Percentiles rank a stretch among this genome's conserved stretches.
Conservation (phyloP, 306 rosid species). For the Senna siamea region DNA sequence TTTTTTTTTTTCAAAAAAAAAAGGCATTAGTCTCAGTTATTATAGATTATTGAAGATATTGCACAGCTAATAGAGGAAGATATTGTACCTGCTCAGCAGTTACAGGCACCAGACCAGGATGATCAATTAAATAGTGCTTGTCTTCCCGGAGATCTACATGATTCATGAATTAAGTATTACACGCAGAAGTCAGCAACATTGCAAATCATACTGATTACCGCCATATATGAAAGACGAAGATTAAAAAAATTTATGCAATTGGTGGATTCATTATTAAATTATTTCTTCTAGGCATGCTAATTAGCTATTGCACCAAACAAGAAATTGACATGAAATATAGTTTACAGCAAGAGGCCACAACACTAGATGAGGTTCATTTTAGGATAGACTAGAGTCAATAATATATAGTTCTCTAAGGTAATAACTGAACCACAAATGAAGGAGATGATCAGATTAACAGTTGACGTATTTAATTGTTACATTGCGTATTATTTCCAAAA, state of each 20-base stretch:
- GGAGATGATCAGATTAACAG: neutral
- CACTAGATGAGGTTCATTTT: constrained; percentile 27
- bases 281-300: neutral
- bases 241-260: neutral
- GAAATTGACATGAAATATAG: neutral
- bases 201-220: constrained; percentile 2
- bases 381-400: neutral
- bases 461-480: neutral
- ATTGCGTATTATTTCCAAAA: too few species aligned
- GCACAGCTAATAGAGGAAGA: constrained; percentile 23
- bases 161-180: constrained; percentile 31
- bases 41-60: constrained; percentile 26
- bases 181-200: constrained; percentile 31
- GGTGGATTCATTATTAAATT: neutral
- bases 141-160: constrained; percentile 79
- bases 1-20: neutral
- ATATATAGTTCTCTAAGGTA: neutral
- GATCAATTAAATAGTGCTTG: constrained; percentile 78
- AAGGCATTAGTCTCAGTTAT: constrained; percentile 27
- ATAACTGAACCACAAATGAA: neutral
- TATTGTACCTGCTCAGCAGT: constrained; percentile 68
- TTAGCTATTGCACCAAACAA: constrained; percentile 2
- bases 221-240: neutral
- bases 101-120: constrained; percentile 83
- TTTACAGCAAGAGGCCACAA: constrained; percentile 9